These are phyloP conservation scores for Blastomyces silverae DNA, from an alignment of 2,329 filamentous ascomycete genomes.

Conservation along the genomic window DNA sequence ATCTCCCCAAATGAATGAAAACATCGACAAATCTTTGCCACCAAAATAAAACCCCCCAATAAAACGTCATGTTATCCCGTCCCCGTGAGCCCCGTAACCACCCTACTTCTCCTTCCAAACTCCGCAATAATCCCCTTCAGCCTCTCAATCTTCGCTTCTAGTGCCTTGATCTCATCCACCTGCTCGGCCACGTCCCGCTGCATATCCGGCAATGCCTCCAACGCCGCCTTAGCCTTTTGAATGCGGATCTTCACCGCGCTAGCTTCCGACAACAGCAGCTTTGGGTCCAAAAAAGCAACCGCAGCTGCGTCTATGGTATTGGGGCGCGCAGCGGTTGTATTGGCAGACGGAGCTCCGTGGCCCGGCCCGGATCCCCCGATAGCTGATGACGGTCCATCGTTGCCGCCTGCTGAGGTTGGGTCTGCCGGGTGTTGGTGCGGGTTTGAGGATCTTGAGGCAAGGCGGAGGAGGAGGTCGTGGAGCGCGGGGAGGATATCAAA, in stretches of 20 bases:
- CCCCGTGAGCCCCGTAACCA: conserved; percentile 11
- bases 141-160: conserved; percentile 37
- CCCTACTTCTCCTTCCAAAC: conserved; percentile 32
- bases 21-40: neutral
- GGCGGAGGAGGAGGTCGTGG: conserved; percentile 66
- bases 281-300: conserved; percentile 49
- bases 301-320: conserved; percentile 25
- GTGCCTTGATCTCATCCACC: conserved; percentile 38
- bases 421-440: conserved; percentile 27
- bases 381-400: conserved; percentile 20
- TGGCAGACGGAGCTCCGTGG: neutral
- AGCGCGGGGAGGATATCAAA: conserved; percentile 83
- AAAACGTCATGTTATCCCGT: neutral
- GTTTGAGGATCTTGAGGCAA: conserved; percentile 50
- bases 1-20: neutral
- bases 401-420: conserved; percentile 22
- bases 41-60: neutral
- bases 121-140: conserved; percentile 38
- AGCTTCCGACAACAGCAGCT: conserved; percentile 72
- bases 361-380: conserved; percentile 23
- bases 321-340: conserved; percentile 22
- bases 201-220: conserved; percentile 41
- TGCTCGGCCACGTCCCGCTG: conserved; percentile 41
- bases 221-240: conserved; percentile 59
- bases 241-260: conserved; percentile 76